Percentiles rank a stretch among this genome's conserved stretches.
Conservation (phyloP, 495 filamentous ascomycete genomes). For the Penicillium coprophilum region DNA sequence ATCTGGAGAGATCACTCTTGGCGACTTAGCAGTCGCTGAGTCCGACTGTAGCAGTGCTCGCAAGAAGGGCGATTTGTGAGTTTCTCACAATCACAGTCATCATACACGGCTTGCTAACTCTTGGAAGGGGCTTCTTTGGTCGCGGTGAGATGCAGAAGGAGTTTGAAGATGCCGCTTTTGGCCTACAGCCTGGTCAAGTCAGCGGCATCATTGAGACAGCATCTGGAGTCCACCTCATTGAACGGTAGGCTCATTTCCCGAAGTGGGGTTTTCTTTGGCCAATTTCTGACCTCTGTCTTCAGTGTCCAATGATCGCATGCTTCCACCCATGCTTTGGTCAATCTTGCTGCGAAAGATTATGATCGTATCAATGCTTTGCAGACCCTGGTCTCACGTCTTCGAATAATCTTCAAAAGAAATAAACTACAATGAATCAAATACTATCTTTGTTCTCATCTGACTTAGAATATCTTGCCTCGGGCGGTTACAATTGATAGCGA, state of each 20-base stretch:
- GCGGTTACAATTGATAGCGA: neutral
- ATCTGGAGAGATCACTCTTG: conserved; percentile 62
- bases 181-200: conserved; percentile 78
- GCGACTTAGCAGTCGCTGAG: conserved; percentile 81
- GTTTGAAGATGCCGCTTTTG: conserved; percentile 94
- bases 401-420: conserved; percentile 7
- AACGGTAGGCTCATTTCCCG: conserved; percentile 61
- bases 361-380: conserved; percentile 8
- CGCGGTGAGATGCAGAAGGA: conserved; percentile 97
- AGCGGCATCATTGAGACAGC: conserved; percentile 85
- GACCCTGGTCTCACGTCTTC: neutral
- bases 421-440: conserved; percentile 11
- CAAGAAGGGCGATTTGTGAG: conserved; percentile 87
- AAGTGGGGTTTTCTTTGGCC: neutral
- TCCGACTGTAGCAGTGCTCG: conserved; percentile 93
- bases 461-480: neutral
- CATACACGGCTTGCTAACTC: conserved; percentile 20
- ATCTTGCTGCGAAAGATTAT: neutral
- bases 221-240: conserved; percentile 93
- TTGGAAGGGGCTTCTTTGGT: conserved; percentile 79
- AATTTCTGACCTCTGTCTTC: neutral
- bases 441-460: neutral
- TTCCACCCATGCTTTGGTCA: conserved; percentile 1
- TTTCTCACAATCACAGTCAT: conserved; percentile 7
- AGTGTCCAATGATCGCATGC: conserved; percentile 35